These are phyloP conservation scores for Trichomonascaceae sp. DNA, from an alignment of 1,139 yeast species.

Conservation along the genomic window DNA sequence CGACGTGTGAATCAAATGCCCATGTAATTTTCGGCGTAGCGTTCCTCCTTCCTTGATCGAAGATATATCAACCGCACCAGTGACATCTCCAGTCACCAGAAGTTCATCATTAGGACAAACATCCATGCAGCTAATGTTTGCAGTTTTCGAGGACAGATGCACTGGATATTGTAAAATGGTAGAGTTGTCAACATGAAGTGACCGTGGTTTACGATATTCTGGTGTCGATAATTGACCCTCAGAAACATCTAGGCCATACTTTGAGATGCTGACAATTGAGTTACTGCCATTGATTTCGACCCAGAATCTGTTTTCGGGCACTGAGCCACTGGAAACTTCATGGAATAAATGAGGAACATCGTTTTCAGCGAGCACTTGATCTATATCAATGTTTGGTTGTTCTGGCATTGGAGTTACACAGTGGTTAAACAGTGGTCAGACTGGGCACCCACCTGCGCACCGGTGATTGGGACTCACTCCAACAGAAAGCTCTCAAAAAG, in stretches of 20 bases:
- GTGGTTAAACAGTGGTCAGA: too few relatives aligned
- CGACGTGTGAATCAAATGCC: constrained; percentile 44
- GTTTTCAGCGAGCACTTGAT: background rate
- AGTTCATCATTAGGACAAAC: constrained; percentile 30
- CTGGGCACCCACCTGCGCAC: too few relatives aligned
- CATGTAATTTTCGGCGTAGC: constrained; percentile 23
- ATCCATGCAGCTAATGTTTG: constrained; percentile 31
- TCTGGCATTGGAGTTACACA: background rate
- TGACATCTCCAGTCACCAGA: constrained; percentile 39
- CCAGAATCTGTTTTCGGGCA: constrained; percentile 6
- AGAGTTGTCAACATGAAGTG: background rate
- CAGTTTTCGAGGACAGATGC: background rate
- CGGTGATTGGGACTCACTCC: too few relatives aligned
- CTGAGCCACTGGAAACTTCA: background rate
- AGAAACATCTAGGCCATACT: constrained; percentile 1
- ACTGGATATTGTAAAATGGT: background rate
- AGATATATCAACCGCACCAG: constrained; percentile 36
- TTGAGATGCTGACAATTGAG: background rate
- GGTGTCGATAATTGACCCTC: background rate
- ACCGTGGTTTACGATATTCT: background rate
- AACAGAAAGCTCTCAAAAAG: too few relatives aligned
- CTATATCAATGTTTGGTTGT: background rate
- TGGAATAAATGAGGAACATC: constrained; percentile 1
- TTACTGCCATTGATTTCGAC: constrained; percentile 1
- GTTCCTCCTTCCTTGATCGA: constrained; percentile 14